A percentile compares a stretch with the other conserved stretches of the same genome.
These are phyloP conservation scores for Xylaria acuta DNA, from an alignment of 495 filamentous ascomycete genomes.

Conservation along the genomic window DNA sequence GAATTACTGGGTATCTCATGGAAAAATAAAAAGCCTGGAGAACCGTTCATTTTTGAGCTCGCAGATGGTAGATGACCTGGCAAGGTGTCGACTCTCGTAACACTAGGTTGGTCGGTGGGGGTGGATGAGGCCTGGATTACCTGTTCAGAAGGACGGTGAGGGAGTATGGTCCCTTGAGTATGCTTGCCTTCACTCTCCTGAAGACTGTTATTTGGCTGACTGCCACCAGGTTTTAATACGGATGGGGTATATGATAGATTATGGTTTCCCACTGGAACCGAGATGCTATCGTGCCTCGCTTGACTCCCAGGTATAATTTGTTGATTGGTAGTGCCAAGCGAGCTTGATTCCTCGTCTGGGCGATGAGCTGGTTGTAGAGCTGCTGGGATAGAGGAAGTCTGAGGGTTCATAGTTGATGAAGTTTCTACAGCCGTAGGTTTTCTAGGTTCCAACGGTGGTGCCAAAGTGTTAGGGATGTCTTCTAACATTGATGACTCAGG, in stretches of 20 bases:
- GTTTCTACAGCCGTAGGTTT: conserved; percentile 11
- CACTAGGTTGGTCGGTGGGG: conserved; percentile 20
- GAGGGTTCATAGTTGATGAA: background rate
- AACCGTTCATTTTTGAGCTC: conserved; percentile 7
- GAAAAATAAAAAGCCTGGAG: conserved; percentile 14
- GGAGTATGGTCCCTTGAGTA: background rate
- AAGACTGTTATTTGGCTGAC: conserved; percentile 23
- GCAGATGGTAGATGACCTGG: conserved; percentile 15
- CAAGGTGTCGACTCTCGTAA: conserved; percentile 33
- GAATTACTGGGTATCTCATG: conserved; percentile 22
- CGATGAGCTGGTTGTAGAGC: conserved; percentile 29
- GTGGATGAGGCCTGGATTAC: background rate
- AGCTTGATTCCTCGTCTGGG: conserved; percentile 5
- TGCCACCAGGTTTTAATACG: conserved; percentile 46
- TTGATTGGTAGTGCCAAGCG: conserved; percentile 8
- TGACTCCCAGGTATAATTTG: conserved; percentile 28
- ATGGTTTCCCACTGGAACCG: background rate
- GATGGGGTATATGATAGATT: conserved; percentile 38
- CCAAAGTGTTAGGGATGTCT: conserved; percentile 25
- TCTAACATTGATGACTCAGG: background rate
- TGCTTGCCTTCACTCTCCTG: conserved; percentile 8
- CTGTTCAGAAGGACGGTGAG: conserved; percentile 5
- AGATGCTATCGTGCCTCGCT: conserved; percentile 36
- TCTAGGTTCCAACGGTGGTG: conserved; percentile 28
- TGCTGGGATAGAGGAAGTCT: conserved; percentile 25